phyloP scores from a whole-genome alignment of 495 filamentous ascomycete species.

The Diplogelasinospora grovesii region DNA sequence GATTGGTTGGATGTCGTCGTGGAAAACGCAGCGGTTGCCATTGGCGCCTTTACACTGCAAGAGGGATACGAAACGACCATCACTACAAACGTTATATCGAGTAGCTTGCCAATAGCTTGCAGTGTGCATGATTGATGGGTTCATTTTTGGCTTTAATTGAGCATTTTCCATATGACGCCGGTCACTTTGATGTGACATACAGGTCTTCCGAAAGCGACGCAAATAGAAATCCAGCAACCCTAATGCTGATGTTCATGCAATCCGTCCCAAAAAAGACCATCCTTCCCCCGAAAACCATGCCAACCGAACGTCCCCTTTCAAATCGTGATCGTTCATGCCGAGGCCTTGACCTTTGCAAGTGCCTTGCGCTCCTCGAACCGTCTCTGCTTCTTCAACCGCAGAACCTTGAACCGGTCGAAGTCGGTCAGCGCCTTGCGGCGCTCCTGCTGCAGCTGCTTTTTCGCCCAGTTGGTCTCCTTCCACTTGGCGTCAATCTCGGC shows the following conservation, averaged over 20 bases:
- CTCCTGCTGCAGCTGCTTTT: slow-evolving; percentile 74
- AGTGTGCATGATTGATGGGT: too few relatives aligned
- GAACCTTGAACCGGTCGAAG: slow-evolving; percentile 99
- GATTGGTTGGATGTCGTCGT: too few relatives aligned
- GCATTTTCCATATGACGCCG: slow-evolving; percentile 42
- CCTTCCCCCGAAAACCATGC: slow-evolving; percentile 31
- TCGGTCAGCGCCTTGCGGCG: slow-evolving; percentile 88
- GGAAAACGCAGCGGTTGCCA: too few relatives aligned
- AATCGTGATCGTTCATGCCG: slow-evolving; percentile 30
- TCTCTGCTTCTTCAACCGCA: slow-evolving; percentile 95
- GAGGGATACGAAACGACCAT: too few relatives aligned
- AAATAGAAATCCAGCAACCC: slow-evolving; percentile 42
- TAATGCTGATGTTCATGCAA: slow-evolving; percentile 43
- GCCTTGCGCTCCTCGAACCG: slow-evolving; percentile 95
- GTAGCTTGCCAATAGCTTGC: not conserved
- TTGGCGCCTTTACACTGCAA: too few relatives aligned
- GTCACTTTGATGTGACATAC: slow-evolving; percentile 42
- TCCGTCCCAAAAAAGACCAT: slow-evolving; percentile 36
- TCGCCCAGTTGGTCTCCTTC: slow-evolving; percentile 79
- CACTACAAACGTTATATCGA: not conserved
- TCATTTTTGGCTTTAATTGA: slow-evolving; percentile 31
- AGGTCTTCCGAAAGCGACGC: slow-evolving; percentile 47
- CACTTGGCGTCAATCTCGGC: slow-evolving; percentile 85
- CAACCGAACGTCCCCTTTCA: slow-evolving; percentile 28
- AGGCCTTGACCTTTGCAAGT: slow-evolving; percentile 64